Evolutionary conservation across 257 asterid genomes (phyloP).

Genomic region (Cruciata laevipes): DNA sequence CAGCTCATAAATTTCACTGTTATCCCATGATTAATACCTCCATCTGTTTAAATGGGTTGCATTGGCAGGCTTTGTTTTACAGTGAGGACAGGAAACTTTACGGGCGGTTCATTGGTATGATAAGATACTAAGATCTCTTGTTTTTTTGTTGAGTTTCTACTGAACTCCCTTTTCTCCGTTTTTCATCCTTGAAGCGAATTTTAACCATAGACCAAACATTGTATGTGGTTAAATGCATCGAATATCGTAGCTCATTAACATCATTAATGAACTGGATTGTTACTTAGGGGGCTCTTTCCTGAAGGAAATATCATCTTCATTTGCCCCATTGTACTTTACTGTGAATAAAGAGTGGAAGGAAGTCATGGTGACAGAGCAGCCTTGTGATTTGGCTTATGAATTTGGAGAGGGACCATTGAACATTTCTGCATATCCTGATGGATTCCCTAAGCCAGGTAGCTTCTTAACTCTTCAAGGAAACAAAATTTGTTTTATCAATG

Average conservation of each 20-base stretch:
- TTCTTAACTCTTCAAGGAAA: background rate
- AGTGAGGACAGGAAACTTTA: constrained; percentile 52
- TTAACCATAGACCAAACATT: background rate
- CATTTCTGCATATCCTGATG: constrained; percentile 54
- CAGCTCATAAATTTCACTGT: constrained; percentile 1
- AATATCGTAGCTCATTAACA: background rate
- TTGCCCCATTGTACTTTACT: constrained; percentile 54
- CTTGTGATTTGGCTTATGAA: constrained; percentile 84
- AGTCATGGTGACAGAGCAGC: constrained; percentile 80
- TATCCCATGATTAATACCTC: background rate
- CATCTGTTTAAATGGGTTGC: constrained; percentile 10
- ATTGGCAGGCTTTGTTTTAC: constrained; percentile 51
- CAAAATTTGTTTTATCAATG: background rate
- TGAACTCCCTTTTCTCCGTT: background rate
- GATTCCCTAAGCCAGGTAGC: constrained; percentile 74
- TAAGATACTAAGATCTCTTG: background rate
- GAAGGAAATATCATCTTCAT: constrained; percentile 38
- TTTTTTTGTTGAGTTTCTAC: background rate
- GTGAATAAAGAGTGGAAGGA: constrained; percentile 41
- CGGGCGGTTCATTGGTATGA: constrained; percentile 74
- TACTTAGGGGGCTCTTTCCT: constrained; percentile 49
- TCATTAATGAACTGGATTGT: background rate
- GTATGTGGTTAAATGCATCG: background rate
- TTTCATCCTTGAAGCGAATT: background rate
- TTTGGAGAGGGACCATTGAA: constrained; percentile 65